phyloP scores from a whole-genome alignment of 345 rosid species.

The Salix brachista region DNA sequence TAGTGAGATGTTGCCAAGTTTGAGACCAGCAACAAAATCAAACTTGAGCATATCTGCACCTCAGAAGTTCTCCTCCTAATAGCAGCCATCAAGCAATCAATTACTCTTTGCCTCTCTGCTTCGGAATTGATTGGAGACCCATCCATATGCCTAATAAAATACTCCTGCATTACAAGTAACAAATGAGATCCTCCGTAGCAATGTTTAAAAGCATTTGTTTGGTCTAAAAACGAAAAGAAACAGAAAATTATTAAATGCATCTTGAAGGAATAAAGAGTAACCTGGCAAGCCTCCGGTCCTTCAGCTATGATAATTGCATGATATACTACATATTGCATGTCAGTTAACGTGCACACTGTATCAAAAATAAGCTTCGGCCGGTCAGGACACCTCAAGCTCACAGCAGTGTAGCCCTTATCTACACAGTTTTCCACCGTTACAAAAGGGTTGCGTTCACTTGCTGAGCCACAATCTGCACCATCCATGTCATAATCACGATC shows the following conservation, averaged over 20 bases:
- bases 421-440: constrained; percentile 60
- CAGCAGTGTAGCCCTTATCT: constrained; percentile 70
- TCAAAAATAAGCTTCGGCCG: constrained; percentile 75
- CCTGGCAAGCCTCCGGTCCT: constrained; percentile 79
- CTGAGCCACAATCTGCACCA: constrained; percentile 24
- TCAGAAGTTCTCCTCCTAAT: constrained; percentile 70
- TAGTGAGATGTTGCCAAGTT: not conserved
- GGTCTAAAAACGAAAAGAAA: not conserved
- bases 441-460: constrained; percentile 38
- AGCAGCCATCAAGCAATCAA: constrained; percentile 91
- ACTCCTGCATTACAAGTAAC: constrained; percentile 50
- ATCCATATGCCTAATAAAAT: constrained; percentile 81
- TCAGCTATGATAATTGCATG: constrained; percentile 72
- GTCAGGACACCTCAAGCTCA: constrained; percentile 62
- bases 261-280: constrained; percentile 14
- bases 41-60: constrained; percentile 26
- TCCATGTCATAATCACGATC: constrained; percentile 68
- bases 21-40: constrained; percentile 3
- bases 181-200: not conserved
- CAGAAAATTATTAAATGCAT: not conserved
- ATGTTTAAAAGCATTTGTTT: not conserved
- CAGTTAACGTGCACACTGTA: constrained; percentile 73
- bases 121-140: constrained; percentile 89
- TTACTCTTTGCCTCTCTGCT: constrained; percentile 89
- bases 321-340: constrained; percentile 73